Conservation (phyloP, 2,329 filamentous ascomycete genomes). For the Colletotrichum gloeosporioides region DNA sequence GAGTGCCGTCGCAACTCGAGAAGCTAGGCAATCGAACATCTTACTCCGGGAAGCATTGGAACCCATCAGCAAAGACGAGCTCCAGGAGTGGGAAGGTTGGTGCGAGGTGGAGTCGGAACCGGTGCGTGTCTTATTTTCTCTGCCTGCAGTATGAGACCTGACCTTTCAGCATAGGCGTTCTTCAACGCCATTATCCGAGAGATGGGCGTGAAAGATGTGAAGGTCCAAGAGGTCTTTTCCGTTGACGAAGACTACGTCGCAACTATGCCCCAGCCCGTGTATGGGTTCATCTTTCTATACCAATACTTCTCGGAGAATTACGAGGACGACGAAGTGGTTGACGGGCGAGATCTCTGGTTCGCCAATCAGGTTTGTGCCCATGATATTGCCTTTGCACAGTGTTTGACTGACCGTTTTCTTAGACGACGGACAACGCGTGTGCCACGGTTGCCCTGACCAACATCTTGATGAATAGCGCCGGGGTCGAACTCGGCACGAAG, state of each 20-base stretch:
- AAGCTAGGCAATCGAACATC: conserved; percentile 34
- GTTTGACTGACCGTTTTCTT: neutral
- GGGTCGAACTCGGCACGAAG: conserved; percentile 71
- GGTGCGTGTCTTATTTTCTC: conserved; percentile 51
- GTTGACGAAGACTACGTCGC: conserved; percentile 71
- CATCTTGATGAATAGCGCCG: conserved; percentile 84
- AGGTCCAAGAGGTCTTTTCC: conserved; percentile 77
- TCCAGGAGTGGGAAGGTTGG: conserved; percentile 73
- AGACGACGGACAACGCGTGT: conserved; percentile 86
- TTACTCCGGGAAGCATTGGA: conserved; percentile 52
- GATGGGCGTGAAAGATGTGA: conserved; percentile 76
- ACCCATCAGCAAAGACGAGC: conserved; percentile 56
- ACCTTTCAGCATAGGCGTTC: conserved; percentile 60
- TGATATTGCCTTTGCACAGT: neutral
- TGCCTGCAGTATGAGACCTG: neutral
- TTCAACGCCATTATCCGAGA: conserved; percentile 86
- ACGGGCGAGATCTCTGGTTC: conserved; percentile 79
- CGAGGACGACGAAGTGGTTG: conserved; percentile 52
- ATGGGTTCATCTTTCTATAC: conserved; percentile 90
- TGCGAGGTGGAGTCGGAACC: conserved; percentile 91
- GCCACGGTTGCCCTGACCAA: conserved; percentile 93
- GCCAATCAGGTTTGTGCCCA: conserved; percentile 75
- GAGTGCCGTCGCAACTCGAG: neutral
- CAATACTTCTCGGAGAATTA: conserved; percentile 65
- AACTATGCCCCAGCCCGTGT: conserved; percentile 75